Evolutionary conservation across 1,284 basidiomycete species (phyloP).

Genomic region (Ustilago trichophora): DNA sequence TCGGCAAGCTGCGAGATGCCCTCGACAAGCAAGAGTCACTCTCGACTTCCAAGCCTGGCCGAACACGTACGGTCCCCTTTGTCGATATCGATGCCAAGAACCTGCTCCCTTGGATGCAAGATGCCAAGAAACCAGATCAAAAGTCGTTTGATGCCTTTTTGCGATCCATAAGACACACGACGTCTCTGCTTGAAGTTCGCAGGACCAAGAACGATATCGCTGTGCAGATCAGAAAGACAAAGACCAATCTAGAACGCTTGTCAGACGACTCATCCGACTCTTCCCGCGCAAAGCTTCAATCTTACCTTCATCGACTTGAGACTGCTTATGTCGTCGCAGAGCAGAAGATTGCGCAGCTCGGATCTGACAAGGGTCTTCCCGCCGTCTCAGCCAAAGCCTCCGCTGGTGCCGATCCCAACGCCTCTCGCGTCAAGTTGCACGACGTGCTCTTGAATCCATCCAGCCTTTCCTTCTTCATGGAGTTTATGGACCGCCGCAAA

Average conservation of each 20-base stretch:
- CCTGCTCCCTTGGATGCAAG: constrained; percentile 26
- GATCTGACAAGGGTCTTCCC: constrained; percentile 62
- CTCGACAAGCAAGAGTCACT: constrained; percentile 65
- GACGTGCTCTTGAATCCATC: constrained; percentile 85
- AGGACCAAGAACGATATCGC: constrained; percentile 50
- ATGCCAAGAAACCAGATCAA: constrained; percentile 34
- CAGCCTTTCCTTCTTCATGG: constrained; percentile 93
- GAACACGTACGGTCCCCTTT: constrained; percentile 10
- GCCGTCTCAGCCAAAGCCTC: constrained; percentile 30
- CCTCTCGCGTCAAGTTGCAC: constrained; percentile 33
- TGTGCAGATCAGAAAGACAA: constrained; percentile 54
- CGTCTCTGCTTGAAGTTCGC: constrained; percentile 49
- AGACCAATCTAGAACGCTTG: constrained; percentile 34
- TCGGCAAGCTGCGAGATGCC: constrained; percentile 70
- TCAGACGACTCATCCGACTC: constrained; percentile 19
- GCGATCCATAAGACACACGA: constrained; percentile 24
- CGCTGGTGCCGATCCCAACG: constrained; percentile 36
- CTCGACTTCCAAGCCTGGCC: constrained; percentile 6
- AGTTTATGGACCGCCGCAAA: constrained; percentile 91
- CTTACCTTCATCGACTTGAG: constrained; percentile 86
- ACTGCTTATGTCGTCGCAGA: constrained; percentile 86
- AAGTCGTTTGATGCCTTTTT: constrained; percentile 47
- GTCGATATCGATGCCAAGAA: constrained; percentile 23
- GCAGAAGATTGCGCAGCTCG: constrained; percentile 80
- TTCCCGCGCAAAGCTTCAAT: constrained; percentile 63